These are phyloP conservation scores for Solioccasus polychromus DNA, from an alignment of 768 basidiomycete genomes.

Conservation along the genomic window DNA sequence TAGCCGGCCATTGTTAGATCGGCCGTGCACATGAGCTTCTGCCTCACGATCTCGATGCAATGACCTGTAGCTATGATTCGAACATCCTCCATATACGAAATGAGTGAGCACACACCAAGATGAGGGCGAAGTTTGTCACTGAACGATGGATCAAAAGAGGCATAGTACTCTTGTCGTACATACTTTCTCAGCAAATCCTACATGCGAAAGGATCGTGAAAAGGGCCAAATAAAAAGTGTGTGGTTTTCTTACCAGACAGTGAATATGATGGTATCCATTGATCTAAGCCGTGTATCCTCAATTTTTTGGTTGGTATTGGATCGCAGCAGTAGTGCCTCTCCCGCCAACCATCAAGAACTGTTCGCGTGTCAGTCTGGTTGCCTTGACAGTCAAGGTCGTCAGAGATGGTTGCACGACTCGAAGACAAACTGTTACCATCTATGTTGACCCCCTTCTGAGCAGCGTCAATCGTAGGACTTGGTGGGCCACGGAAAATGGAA, in stretches of 20 bases:
- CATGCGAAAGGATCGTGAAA: neutral
- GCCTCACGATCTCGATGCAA: constrained; percentile 1
- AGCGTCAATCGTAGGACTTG: constrained; percentile 6
- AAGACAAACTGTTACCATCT: neutral
- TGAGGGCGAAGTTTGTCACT: neutral
- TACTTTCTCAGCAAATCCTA: constrained; percentile 1
- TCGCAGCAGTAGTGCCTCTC: neutral
- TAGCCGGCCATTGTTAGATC: constrained; percentile 1
- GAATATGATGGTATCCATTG: constrained; percentile 9
- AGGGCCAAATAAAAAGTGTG: neutral
- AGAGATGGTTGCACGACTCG: neutral
- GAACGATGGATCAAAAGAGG: neutral
- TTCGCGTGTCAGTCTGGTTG: constrained; percentile 6
- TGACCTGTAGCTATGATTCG: neutral
- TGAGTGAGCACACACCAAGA: neutral
- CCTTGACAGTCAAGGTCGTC: neutral
- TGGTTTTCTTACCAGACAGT: constrained; percentile 9
- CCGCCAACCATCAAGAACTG: constrained; percentile 8
- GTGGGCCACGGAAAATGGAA: constrained; percentile 2
- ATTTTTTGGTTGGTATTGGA: constrained; percentile 7
- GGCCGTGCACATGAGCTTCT: constrained; percentile 4
- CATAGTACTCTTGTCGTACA: neutral
- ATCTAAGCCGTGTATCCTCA: constrained; percentile 11
- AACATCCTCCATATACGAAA: neutral
- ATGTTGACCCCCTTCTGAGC: neutral